Conservation (phyloP, 2,329 filamentous ascomycete genomes). For the Nakataea oryzae region DNA sequence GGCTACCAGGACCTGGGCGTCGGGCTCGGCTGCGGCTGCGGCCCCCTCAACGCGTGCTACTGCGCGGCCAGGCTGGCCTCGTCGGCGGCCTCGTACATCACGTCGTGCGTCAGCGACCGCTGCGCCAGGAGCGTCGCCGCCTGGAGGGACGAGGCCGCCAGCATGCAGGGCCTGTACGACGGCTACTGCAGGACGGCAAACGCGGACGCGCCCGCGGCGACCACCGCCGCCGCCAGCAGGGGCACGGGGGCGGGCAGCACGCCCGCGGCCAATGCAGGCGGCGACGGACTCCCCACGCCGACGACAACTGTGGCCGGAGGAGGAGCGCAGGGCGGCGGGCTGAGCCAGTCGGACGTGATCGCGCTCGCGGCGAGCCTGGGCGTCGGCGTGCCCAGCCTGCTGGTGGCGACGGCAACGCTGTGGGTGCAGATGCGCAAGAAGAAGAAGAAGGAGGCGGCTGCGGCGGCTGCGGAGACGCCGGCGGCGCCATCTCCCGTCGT, state of each 20-base stretch:
- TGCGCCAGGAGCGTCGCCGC: constrained; percentile 11
- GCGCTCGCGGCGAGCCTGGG: constrained; percentile 15
- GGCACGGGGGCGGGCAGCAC: neutral
- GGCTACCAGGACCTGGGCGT: constrained; percentile 14
- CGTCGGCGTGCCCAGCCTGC: constrained; percentile 22
- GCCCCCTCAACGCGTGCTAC: constrained; percentile 14
- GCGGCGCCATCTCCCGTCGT: too few species aligned
- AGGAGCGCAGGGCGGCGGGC: constrained; percentile 2
- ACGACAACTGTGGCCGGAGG: neutral
- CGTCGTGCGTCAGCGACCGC: constrained; percentile 11
- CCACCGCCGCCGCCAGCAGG: neutral
- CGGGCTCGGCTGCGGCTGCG: constrained; percentile 13
- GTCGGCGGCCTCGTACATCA: constrained; percentile 15
- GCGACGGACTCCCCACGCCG: neutral
- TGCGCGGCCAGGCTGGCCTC: constrained; percentile 12
- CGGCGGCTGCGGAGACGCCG: neutral
- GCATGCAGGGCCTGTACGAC: constrained; percentile 13
- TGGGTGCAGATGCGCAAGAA: constrained; percentile 11
- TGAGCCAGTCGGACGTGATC: constrained; percentile 15
- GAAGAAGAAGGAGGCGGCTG: constrained; percentile 5
- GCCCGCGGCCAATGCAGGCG: neutral
- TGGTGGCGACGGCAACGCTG: constrained; percentile 15
- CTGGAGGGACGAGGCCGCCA: constrained; percentile 11
- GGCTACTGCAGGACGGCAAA: constrained; percentile 14
- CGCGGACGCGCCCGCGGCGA: constrained; percentile 2